These are phyloP conservation scores for Uronychia binucleata DNA, from an alignment of 73 alveolate species.

Conservation along the genomic window DNA sequence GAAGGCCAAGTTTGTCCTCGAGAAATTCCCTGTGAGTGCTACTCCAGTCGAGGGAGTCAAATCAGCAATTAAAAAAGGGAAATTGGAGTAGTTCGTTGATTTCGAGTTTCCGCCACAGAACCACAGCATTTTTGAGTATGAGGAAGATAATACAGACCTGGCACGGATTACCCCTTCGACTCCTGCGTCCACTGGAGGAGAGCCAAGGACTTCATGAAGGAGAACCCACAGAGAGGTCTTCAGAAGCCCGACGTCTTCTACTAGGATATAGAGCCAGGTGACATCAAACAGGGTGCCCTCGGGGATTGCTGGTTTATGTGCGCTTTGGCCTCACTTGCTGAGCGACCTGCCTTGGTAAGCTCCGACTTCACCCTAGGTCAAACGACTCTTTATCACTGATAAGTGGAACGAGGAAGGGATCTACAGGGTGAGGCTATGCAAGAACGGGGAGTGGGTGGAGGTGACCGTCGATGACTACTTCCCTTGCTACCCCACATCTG, in stretches of 20 bases:
- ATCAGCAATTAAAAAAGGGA: conserved; percentile 7
- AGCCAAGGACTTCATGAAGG: conserved; percentile 64
- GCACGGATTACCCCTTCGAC: conserved; percentile 34
- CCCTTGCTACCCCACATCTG: conserved; percentile 71
- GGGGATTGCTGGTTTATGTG: conserved; percentile 91
- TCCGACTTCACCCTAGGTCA: no score
- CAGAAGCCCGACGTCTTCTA: conserved; percentile 34
- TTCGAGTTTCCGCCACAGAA: conserved; percentile 60
- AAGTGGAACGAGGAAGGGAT: conserved; percentile 86
- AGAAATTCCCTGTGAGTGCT: conserved; percentile 49
- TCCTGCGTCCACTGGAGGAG: conserved; percentile 68
- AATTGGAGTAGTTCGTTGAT: conserved; percentile 44
- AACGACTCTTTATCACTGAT: conserved; percentile 87
- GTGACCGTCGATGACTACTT: conserved; percentile 76
- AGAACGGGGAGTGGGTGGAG: conserved; percentile 83
- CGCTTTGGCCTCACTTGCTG: conserved; percentile 78
- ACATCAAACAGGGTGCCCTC: conserved; percentile 77
- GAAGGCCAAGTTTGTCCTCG: conserved; percentile 8
- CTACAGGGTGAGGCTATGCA: conserved; percentile 90
- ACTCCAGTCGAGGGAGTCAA: conserved; percentile 29
- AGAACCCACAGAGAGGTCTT: conserved; percentile 24
- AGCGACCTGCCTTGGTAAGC: conserved; percentile 29
- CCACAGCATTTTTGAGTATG: conserved; percentile 23
- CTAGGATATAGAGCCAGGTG: conserved; percentile 71
- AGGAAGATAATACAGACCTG: conserved; percentile 32